These are phyloP conservation scores for Neofusicoccum parvum DNA, from an alignment of 2,329 filamentous ascomycete genomes.

Conservation along the genomic window DNA sequence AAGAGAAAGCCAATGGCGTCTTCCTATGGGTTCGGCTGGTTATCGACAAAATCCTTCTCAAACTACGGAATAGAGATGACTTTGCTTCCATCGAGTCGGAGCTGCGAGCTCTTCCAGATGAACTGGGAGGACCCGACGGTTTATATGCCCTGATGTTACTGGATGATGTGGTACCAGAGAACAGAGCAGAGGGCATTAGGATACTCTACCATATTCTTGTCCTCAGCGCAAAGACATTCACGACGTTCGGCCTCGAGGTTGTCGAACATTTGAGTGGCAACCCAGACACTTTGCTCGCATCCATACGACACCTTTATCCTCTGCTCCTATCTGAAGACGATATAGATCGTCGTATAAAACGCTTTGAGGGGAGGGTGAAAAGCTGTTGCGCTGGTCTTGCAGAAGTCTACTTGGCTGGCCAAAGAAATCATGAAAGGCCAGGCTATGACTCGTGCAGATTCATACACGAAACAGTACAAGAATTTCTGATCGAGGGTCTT, in stretches of 20 bases:
- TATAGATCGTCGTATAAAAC: not conserved
- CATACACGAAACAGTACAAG: not conserved
- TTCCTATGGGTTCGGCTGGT: conserved; percentile 16
- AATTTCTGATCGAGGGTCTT: not conserved
- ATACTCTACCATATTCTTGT: not conserved
- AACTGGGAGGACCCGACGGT: not conserved
- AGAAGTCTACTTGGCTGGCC: not conserved
- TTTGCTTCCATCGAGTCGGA: not conserved
- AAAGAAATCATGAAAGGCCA: not conserved
- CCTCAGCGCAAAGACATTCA: not conserved
- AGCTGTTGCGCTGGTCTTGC: not conserved
- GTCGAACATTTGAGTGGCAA: not conserved
- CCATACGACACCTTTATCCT: not conserved
- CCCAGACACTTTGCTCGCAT: not conserved
- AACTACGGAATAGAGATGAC: not conserved
- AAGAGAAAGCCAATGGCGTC: conserved; percentile 8
- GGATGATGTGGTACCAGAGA: not conserved
- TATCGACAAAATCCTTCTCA: not conserved
- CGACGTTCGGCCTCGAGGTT: not conserved
- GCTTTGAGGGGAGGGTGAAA: not conserved
- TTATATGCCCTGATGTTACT: not conserved
- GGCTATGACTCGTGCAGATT: not conserved
- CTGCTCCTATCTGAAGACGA: not conserved
- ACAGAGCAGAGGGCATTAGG: not conserved
- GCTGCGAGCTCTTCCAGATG: not conserved